phyloP scores from a whole-genome alignment of 345 rosid genomes.

The Acer negundo region DNA sequence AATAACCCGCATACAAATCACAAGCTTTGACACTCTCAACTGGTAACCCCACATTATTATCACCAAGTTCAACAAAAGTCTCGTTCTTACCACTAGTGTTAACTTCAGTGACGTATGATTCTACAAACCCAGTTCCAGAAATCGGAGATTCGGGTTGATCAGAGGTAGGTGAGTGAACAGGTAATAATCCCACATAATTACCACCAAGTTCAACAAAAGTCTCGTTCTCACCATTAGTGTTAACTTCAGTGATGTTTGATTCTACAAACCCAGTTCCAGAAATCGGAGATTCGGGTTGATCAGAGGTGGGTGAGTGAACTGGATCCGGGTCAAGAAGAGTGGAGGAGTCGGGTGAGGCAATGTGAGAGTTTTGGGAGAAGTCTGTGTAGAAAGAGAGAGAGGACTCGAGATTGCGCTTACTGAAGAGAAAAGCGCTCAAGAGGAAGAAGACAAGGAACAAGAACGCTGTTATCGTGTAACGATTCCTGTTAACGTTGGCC shows the following conservation, averaged over 20 bases:
- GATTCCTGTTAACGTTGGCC: conserved; percentile 21
- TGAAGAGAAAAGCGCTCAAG: conserved; percentile 51
- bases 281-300: conserved; percentile 8
- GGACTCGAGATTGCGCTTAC: conserved; percentile 50
- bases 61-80: conserved; percentile 14
- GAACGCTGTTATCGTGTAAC: conserved; percentile 33
- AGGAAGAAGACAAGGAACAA: conserved; percentile 51
- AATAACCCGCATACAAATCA: conserved; percentile 70
- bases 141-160: conserved; percentile 7
- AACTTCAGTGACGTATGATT: conserved; percentile 10
- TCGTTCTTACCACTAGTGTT: conserved; percentile 8
- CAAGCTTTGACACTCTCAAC: conserved; percentile 46
- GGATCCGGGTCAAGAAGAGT: conserved; percentile 7
- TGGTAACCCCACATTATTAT: conserved; percentile 8
- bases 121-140: conserved; percentile 2
- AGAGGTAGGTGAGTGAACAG: neutral
- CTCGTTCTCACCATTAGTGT: conserved; percentile 9
- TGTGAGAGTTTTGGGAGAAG: conserved; percentile 29
- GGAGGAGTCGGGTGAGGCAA: conserved; percentile 6
- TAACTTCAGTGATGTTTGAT: conserved; percentile 1
- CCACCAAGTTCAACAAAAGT: conserved; percentile 15
- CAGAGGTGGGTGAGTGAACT: neutral
- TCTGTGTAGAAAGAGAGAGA: conserved; percentile 42
- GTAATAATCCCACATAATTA: conserved; percentile 5
- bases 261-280: conserved; percentile 7